phyloP scores from a whole-genome alignment of 352 stramenopile species.

The Phytophthora uliginosa region DNA sequence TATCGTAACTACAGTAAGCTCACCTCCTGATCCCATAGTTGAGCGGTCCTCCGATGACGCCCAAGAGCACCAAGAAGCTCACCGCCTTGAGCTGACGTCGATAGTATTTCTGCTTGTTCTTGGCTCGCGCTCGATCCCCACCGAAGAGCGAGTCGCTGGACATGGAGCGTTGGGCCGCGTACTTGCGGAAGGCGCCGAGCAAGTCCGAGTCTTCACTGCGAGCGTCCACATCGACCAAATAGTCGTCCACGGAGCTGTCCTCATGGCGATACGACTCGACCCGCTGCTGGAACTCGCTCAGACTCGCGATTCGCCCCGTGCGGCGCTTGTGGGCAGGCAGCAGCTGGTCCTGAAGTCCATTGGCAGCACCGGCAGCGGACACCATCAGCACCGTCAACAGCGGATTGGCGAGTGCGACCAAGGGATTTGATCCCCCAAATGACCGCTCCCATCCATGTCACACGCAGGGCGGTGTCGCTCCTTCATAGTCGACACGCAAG shows the following conservation, averaged over 20 bases:
- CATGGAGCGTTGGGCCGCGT: slow-evolving; percentile 50
- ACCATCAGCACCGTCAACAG: neutral
- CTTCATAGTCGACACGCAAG: no score
- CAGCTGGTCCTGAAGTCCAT: slow-evolving; percentile 42
- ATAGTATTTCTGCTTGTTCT: slow-evolving; percentile 60
- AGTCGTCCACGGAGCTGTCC: slow-evolving; percentile 22
- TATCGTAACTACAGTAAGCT: no score
- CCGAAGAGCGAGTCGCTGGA: slow-evolving; percentile 68
- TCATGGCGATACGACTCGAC: slow-evolving; percentile 60
- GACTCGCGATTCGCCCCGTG: slow-evolving; percentile 68
- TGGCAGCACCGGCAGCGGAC: neutral
- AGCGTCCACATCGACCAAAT: slow-evolving; percentile 27
- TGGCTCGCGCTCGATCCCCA: slow-evolving; percentile 43
- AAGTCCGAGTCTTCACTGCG: slow-evolving; percentile 49
- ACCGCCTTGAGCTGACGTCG: slow-evolving; percentile 66
- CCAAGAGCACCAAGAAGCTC: slow-evolving; percentile 77
- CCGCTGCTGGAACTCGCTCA: slow-evolving; percentile 83
- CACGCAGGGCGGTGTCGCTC: neutral
- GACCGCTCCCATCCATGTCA: slow-evolving; percentile 2
- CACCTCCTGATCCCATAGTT: slow-evolving; percentile 67
- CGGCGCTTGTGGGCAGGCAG: slow-evolving; percentile 74
- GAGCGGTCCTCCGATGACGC: slow-evolving; percentile 78
- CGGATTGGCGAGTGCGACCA: neutral
- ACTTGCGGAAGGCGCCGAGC: slow-evolving; percentile 40
- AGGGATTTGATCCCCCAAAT: neutral